A percentile compares a stretch with the other conserved stretches of the same genome.
These are phyloP conservation scores for Elsinoe batatas DNA, from an alignment of 2,329 filamentous ascomycete species.

Conservation along the genomic window DNA sequence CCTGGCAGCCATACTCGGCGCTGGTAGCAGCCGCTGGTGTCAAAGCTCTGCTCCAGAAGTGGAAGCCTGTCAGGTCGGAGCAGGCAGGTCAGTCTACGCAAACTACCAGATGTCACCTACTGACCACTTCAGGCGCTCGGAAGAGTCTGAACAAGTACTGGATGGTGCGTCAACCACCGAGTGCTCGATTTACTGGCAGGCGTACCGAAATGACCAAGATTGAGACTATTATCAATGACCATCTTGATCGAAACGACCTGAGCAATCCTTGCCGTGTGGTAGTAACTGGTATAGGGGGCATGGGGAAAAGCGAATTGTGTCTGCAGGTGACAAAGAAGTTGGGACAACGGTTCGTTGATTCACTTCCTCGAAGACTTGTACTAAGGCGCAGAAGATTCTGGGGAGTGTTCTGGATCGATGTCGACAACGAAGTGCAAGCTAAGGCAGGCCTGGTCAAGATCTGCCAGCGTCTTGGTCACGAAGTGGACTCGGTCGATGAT, in stretches of 20 bases:
- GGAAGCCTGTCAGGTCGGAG: background rate
- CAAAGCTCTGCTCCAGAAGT: conserved; percentile 10
- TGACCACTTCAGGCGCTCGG: background rate
- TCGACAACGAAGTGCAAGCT: background rate
- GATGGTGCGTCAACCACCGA: background rate
- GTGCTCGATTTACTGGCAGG: background rate
- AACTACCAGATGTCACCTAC: background rate
- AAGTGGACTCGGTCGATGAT: background rate
- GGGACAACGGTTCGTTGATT: too few species aligned
- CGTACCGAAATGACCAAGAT: background rate
- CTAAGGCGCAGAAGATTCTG: too few species aligned
- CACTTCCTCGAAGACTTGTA: too few species aligned
- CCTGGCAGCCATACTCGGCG: conserved; percentile 16
- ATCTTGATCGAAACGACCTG: background rate
- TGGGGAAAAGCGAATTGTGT: background rate
- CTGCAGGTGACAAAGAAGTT: background rate
- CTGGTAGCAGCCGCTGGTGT: conserved; percentile 12
- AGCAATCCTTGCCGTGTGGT: background rate
- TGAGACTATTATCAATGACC: too few species aligned
- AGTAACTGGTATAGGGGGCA: background rate
- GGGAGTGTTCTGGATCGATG: background rate
- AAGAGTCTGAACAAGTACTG: background rate
- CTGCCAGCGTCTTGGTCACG: background rate
- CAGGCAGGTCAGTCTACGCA: background rate
- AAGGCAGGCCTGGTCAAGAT: background rate